phyloP scores from a whole-genome alignment of 2,329 filamentous ascomycete species.

The Cytospora piceae region DNA sequence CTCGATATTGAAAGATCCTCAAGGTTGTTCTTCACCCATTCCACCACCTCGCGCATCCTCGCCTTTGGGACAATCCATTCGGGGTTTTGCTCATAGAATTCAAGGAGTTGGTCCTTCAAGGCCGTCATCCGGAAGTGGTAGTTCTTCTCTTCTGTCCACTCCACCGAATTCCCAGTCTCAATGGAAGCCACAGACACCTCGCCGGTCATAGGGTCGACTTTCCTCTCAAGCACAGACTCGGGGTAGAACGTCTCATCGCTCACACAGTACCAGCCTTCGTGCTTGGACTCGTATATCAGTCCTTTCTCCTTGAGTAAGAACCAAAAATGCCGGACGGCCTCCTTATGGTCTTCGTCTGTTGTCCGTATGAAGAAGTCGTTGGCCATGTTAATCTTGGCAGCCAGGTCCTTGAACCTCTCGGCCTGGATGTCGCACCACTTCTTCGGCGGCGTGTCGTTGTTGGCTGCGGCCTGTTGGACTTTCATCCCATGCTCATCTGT shows the following conservation, averaged over 20 bases:
- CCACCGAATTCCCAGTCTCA: constrained; percentile 90
- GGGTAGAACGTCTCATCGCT: constrained; percentile 98
- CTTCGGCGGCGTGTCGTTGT: constrained; percentile 72
- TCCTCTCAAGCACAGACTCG: constrained; percentile 70
- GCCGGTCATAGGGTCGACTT: constrained; percentile 79
- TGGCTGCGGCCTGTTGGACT: constrained; percentile 82
- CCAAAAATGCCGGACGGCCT: constrained; percentile 91
- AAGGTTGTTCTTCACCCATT: constrained; percentile 76
- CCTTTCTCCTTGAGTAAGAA: constrained; percentile 73
- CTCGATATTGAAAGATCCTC: constrained; percentile 89
- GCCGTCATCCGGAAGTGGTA: constrained; percentile 93
- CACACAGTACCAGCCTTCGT: constrained; percentile 95
- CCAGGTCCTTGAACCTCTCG: constrained; percentile 76
- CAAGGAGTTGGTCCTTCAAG: constrained; percentile 76
- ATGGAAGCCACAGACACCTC: constrained; percentile 79
- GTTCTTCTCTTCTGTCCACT: constrained; percentile 91
- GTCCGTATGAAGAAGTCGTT: constrained; percentile 92
- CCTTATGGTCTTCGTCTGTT: constrained; percentile 79
- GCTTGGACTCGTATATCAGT: constrained; percentile 81
- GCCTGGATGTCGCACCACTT: constrained; percentile 88
- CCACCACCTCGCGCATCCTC: constrained; percentile 78
- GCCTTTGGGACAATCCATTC: constrained; percentile 73
- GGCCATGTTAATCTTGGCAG: constrained; percentile 68
- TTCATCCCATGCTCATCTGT: constrained; percentile 99
- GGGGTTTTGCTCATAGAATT: constrained; percentile 79